A percentile compares a stretch with the other conserved stretches of the same genome.
phyloP scores from a whole-genome alignment of 495 filamentous ascomycete species.

The Chaetomium tenue region DNA sequence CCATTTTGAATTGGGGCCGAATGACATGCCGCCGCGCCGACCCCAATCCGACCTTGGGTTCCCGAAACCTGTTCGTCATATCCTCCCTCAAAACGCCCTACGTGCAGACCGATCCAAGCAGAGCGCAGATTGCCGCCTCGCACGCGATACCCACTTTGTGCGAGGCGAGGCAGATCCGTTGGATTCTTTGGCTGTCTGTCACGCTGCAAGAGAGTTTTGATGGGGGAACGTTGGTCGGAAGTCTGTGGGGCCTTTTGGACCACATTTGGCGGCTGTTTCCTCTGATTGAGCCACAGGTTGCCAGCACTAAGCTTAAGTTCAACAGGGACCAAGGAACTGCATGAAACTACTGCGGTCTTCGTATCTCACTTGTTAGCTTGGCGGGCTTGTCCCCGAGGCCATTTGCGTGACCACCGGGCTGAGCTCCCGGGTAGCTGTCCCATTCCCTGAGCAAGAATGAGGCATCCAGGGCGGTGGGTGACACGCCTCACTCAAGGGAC shows the following conservation, averaged over 20 bases:
- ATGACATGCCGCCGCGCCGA: background rate
- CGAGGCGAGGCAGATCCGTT: conserved; percentile 6
- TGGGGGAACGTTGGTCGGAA: conserved; percentile 1
- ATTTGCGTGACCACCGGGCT: background rate
- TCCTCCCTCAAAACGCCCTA: background rate
- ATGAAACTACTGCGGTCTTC: background rate
- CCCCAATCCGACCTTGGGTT: background rate
- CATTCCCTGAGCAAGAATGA: no score
- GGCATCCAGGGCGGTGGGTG: no score
- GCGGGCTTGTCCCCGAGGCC: background rate
- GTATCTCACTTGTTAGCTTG: background rate
- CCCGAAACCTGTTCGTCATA: background rate
- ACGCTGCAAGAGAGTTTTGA: conserved; percentile 1
- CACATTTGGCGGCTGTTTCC: background rate
- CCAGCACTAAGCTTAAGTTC: background rate
- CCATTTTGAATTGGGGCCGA: conserved; percentile 1
- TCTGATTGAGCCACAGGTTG: conserved; percentile 1
- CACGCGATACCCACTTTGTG: background rate
- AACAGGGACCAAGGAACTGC: conserved; percentile 15
- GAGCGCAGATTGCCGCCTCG: background rate
- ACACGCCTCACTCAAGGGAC: no score
- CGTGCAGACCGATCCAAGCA: background rate
- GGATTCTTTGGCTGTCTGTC: background rate
- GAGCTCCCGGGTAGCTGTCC: background rate
- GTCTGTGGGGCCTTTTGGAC: background rate